Percentiles rank a stretch among this genome's conserved stretches.
Evolutionary conservation across 2,329 filamentous ascomycete genomes (phyloP).

Genomic region (Fusarium haematococcum): DNA sequence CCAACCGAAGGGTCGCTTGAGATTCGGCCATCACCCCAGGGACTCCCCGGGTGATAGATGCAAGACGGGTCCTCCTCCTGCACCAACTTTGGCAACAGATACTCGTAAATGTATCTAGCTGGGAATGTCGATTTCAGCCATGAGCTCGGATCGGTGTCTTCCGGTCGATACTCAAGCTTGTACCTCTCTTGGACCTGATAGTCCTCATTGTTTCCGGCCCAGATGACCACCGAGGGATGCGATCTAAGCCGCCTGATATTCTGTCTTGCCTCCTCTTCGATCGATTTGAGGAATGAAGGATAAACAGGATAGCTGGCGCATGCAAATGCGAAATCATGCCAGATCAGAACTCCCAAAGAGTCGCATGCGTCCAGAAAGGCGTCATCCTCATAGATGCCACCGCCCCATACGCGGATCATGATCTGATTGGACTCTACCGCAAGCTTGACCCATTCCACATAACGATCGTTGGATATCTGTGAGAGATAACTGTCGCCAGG

Average conservation of each 20-base stretch:
- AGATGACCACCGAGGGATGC: conserved; percentile 78
- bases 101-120: conserved; percentile 83
- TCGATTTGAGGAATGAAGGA: conserved; percentile 67
- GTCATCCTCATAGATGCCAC: conserved; percentile 69
- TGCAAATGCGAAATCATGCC: conserved; percentile 81
- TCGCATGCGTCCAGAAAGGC: conserved; percentile 76
- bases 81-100: conserved; percentile 70
- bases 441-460: conserved; percentile 77
- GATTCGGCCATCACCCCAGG: background rate
- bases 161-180: conserved; percentile 76
- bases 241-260: conserved; percentile 70
- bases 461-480: conserved; percentile 59
- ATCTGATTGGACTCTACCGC: conserved; percentile 63
- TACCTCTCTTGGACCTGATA: conserved; percentile 79
- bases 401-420: conserved; percentile 45
- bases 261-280: conserved; percentile 70
- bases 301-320: conserved; percentile 75
- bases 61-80: conserved; percentile 52
- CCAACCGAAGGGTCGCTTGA: background rate
- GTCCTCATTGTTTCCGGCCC: conserved; percentile 85
- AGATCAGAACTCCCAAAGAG: conserved; percentile 75
- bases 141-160: conserved; percentile 67
- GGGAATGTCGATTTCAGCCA: conserved; percentile 85
- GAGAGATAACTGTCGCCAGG: conserved; percentile 80
- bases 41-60: background rate